These are phyloP conservation scores for Gracilariopsis chorda DNA, from an alignment of 23 red algal species.

Conservation along the genomic window DNA sequence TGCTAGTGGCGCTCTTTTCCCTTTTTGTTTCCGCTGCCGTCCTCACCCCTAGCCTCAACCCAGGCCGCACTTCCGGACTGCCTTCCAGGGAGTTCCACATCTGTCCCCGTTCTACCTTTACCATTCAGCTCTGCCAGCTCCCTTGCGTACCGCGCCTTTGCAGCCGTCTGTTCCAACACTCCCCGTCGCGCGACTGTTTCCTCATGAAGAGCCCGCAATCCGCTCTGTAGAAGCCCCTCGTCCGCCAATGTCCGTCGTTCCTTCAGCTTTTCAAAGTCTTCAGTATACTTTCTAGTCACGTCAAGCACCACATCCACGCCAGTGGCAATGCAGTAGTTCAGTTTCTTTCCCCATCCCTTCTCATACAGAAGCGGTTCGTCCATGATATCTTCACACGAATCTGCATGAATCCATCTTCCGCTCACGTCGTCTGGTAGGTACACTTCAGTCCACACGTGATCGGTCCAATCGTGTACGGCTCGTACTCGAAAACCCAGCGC, in stretches of 20 bases:
- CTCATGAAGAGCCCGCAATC: neutral
- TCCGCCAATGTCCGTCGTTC: conserved; percentile 42
- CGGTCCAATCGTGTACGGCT: conserved; percentile 79
- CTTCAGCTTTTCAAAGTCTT: conserved; percentile 3
- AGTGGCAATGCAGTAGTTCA: conserved; percentile 73
- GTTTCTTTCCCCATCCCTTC: conserved; percentile 82
- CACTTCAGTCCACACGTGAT: conserved; percentile 95
- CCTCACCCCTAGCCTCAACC: conserved; percentile 56
- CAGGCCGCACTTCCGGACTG: conserved; percentile 57
- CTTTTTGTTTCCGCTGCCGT: neutral
- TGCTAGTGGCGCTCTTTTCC: too few relatives aligned
- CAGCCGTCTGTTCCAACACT: neutral
- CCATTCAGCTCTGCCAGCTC: neutral
- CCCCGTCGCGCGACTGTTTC: neutral
- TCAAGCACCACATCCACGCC: conserved; percentile 65
- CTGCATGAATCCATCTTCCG: conserved; percentile 83
- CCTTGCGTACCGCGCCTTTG: neutral
- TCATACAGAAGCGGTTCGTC: conserved; percentile 86
- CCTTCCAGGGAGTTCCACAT: conserved; percentile 41
- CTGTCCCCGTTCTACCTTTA: neutral
- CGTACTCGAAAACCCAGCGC: conserved; percentile 62
- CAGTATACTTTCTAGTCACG: conserved; percentile 67
- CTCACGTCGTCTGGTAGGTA: conserved; percentile 10
- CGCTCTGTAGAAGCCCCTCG: conserved; percentile 28
- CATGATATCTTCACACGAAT: conserved; percentile 73